Base-by-base conservation (phyloP, 2,329 filamentous ascomycete genomes). In the Pezicula rhizophila region DNA sequence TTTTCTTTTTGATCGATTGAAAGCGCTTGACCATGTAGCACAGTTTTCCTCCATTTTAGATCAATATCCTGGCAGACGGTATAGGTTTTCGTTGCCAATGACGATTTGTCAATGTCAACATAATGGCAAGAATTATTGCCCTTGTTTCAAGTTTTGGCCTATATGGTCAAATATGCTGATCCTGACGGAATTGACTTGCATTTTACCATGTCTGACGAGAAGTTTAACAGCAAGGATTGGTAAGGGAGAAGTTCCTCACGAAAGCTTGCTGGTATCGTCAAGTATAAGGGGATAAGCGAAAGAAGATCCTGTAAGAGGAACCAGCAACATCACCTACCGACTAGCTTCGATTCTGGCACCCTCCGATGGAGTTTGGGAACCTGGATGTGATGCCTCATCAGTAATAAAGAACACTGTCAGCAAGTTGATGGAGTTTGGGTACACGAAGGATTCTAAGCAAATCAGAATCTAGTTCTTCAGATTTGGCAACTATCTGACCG, bases 401-500 rank as follows among this genome's bases (percentile, higher is more conserved):
- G 11, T 40, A 14, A 50, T 56, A 33, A 26, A 12, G 14, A 51
- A 35, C 11, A 17, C 51, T 11, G 47, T 56, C n/a, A n/a, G 25
- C 6, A 43, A 37, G 14, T 33, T 55, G 15, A 23, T 20, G 2
- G 18, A 47, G 6, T 11, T 46, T 8, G 28, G 17, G 11, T 31
- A 31, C 8, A 4, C 28, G 7, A 48, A 18, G n/a, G 17, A 17
- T 17, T 25, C 12, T 8, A 28, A 20, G 14, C 52, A 57, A 23
- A 44, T 58, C 23, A 52, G 56, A 1, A 52, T 58, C 8, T 49
- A 58, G 38, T 58, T 58, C 23, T 57, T 58, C 10, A 50, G 46
- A 25, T 58, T 57, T 31, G 56, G 54, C 1, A 40, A 53, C 11
- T 33, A 55, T 41, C 1, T 17, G 2, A 20, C 11, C 1, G 46